Evolutionary conservation across 2,329 filamentous ascomycete genomes (phyloP), one percentile per base, ranked within the genome.

Genomic region (Colletotrichum sp.): DNA sequence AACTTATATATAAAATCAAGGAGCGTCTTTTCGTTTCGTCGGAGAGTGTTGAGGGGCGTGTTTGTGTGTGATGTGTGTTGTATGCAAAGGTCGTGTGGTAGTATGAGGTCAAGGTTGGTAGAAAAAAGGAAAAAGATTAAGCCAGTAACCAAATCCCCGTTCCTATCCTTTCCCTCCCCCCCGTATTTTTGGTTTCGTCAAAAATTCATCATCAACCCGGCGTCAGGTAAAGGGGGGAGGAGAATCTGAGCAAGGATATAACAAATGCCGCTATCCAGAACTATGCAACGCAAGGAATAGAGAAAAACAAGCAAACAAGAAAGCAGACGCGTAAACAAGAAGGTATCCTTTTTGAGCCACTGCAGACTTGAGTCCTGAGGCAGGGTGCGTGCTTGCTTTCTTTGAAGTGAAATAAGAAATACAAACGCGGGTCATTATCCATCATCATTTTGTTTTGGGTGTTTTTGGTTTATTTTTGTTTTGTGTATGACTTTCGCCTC

Each of bases 171-270:
- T 75, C 73, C 73, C 70, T 73, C 73, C 73, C 70, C 73, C 73
- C 70, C 58, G 60, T 64, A 64, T 70, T 70, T 48, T 52, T 70
- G 36, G 5, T 70, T 21, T 71, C 75, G 65, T 61, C 26, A 60
- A 78, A 79, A 72, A 79, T 77, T 79, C 79, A 82, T 81, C 75
- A 70, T 78, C 62, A 66, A 75, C 75, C 75, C 72, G 67, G 72
- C 43, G 74, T 71, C 74, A 67, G 74, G 74, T 76, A 77, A 70
- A 70, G 71, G 71, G 77, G 67, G 77, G 72, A 62, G 76, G 69
- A 71, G 79, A 69, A 76, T 72, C 70, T 68, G 76, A 79, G 60
- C 73, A 75, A 77, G 58, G 60, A 78, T 77, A 73, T 73, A 58
- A 76, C 75, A 73, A 76, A 78, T 75, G 56, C 73, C 73, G 73